A percentile compares a stretch with the other conserved stretches of the same genome.
Evolutionary conservation across 148 eudicot genomes (phyloP).

Genomic region (Dianthus caryophyllus): DNA sequence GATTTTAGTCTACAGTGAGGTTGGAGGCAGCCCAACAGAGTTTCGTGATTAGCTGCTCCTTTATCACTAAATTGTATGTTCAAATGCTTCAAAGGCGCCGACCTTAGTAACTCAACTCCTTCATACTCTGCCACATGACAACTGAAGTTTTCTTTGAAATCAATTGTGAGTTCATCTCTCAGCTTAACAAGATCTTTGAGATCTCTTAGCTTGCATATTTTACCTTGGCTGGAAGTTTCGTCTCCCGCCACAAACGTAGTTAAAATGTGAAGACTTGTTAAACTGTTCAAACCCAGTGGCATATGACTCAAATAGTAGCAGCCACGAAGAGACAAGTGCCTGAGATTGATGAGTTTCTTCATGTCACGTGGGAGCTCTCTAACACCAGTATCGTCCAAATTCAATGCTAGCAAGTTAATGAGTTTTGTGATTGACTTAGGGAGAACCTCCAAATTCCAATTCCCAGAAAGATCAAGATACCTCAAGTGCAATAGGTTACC

Average conservation of each 20-base stretch:
- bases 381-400: background rate
- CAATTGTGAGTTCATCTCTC: too few relatives aligned
- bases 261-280: slow-evolving; percentile 16
- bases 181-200: slow-evolving; percentile 2
- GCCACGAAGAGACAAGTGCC: background rate
- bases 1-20: background rate
- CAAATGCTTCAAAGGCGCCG: too few relatives aligned
- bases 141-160: too few relatives aligned
- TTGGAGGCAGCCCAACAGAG: too few relatives aligned
- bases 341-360: slow-evolving; percentile 19
- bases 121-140: too few relatives aligned
- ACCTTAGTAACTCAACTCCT: too few relatives aligned
- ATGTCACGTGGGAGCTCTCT: slow-evolving; percentile 18
- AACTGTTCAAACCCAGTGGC: slow-evolving; percentile 11
- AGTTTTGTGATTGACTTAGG: slow-evolving; percentile 24
- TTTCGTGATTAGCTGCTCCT: too few relatives aligned
- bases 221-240: background rate
- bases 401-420: slow-evolving; percentile 26
- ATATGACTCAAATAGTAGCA: slow-evolving; percentile 3
- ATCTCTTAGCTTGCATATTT: background rate
- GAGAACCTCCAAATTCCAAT: background rate
- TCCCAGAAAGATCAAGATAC: slow-evolving; percentile 28
- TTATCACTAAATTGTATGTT: too few relatives aligned
- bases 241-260: slow-evolving; percentile 6
- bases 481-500: slow-evolving; percentile 33